Evolutionary conservation across 2,329 filamentous ascomycete genomes (phyloP), one percentile per base, ranked within the genome.

Genomic region (Pyricularia sp.): DNA sequence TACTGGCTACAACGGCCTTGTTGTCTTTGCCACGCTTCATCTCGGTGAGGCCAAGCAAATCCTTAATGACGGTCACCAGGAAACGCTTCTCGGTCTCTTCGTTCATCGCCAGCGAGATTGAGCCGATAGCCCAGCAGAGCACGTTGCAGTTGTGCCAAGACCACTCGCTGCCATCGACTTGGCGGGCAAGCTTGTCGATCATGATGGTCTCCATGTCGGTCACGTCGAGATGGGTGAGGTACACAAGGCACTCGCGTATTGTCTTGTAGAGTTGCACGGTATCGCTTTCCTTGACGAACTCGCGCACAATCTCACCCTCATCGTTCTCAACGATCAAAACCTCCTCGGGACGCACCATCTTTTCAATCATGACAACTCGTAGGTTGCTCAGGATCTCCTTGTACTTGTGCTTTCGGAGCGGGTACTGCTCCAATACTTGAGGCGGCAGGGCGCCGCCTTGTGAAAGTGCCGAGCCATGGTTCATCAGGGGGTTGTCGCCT

Each of bases 71-170:
- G 0, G 95, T 99, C 66, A 99, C 95, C 61, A 99, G 83, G 84
- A 99, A 99, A 12, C 95, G 88, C 84, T 99, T 99, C 81, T 99
- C 95, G 0, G 95, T 99, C 79, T 99, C 95, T 77, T 99, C 95
- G 77, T 97, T 99, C 95, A 99, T 99, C 68, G 95, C 95, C 69
- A 97, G 88, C 1, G 96, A 99, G 73, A 99, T 99, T 12, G 95
- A 99, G 59, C 95, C 95, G 74, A 99, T 99, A 33, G 95, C 95
- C 95, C 95, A 99, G 84, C 95, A 99, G 66, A 99, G 88, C 6
- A 97, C 97, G 81, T 99, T 99, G 88, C 95, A 99, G 82, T 99
- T 99, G 72, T 94, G 92, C 95, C 95, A 99, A 7, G 96, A 99
- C 95, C 95, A 99, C 80, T 99, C 96, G 2, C 87, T 86, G 26